Base-by-base conservation (phyloP, 2,329 filamentous ascomycete genomes). In the Atkinsonella hypoxylon region DNA sequence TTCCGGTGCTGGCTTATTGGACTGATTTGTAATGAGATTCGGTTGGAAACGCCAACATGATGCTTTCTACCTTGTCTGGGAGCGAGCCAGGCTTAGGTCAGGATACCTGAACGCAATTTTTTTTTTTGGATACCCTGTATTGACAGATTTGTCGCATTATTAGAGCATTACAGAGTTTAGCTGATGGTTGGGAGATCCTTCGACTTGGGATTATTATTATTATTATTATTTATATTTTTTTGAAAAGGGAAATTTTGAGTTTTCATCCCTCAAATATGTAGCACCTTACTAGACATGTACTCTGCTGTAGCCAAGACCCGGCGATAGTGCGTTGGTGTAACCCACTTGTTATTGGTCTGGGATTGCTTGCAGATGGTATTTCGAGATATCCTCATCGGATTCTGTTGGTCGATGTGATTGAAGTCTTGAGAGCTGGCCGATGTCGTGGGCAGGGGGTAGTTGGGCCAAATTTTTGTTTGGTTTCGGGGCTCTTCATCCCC, bases 51-150 rank as follows among this genome's bases (percentile, higher is more conserved):
- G 30, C 31, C 18, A 18, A 40, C 13, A 36, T 26, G 13, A 22
- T n/a, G 30, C 6, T n/a, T 26, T 3, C 36, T 41, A 10, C 36
- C 32, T 22, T 4, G 17, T 42, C 18, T 13, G 40, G 40, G 17
- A 22, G 40, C 39, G 39, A 26, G 18, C 12, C 20, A 1, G 20
- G 40, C 18, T 7, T 4, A 26, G 22, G 40, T 8, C 8, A 15
- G 17, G 12, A 12, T 42, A 18, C 7, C 17, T 42, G 18, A 18
- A 42, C 40, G 17, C n/a, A 10, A 11, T 8, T 13, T 15, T 18
- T 40, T 30, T 30, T 18, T 52, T 53, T 51, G 54, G 57, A 59
- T 59, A 59, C 57, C 57, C 57, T 56, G 51, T 50, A 45, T 54
- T 57, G 54, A 15, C 26, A 1, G 51, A 4, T 53, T 36, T 47